Evolutionary conservation across 2,329 filamentous ascomycete genomes (phyloP).

Genomic region (Monosporascus sp.): DNA sequence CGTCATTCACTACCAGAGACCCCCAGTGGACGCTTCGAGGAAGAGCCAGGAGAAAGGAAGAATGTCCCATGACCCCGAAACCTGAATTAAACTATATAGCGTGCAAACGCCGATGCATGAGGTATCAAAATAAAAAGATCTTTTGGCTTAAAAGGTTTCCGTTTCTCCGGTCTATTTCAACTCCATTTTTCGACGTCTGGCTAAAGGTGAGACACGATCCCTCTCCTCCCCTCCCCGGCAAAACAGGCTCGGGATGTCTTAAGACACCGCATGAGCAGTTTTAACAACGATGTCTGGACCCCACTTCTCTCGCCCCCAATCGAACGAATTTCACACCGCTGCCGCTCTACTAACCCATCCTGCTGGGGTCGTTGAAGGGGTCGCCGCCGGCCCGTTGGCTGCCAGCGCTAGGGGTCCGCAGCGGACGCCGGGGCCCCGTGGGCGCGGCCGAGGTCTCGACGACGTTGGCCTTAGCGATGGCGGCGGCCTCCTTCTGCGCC

Average conservation of each 20-base stretch:
- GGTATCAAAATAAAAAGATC: no score
- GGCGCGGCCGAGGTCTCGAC: conserved; percentile 1
- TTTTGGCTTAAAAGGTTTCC: no score
- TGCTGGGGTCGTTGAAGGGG: background rate
- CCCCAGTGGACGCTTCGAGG: no score
- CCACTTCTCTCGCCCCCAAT: background rate
- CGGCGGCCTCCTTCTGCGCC: conserved; percentile 45
- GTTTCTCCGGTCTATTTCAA: background rate
- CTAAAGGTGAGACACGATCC: background rate
- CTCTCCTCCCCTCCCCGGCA: no score
- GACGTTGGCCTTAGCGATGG: conserved; percentile 40
- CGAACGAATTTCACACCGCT: background rate
- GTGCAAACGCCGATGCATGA: no score
- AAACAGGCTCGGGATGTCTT: background rate
- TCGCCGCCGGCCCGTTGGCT: background rate
- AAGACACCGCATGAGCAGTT: background rate
- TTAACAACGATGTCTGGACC: background rate
- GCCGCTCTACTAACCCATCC: background rate
- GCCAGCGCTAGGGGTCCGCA: background rate
- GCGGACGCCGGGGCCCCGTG: conserved; percentile 1
- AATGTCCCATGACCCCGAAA: no score
- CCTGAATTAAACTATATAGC: no score
- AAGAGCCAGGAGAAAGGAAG: no score
- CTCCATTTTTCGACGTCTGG: background rate
- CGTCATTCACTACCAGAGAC: no score